Base-by-base conservation (phyloP, 495 filamentous ascomycete genomes). In the Durotheca rogersii region DNA sequence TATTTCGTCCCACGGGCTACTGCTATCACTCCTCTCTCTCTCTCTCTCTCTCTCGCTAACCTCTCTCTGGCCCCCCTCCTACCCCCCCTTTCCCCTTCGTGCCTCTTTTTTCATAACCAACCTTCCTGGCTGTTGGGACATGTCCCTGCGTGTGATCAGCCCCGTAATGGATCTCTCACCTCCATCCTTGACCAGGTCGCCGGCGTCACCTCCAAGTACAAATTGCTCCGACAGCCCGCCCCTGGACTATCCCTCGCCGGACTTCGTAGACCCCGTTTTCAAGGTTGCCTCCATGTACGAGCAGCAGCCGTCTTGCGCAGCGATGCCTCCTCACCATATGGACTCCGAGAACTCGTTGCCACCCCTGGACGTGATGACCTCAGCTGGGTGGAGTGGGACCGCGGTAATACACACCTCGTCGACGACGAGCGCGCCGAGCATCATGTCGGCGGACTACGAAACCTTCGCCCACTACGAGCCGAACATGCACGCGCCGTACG, bases 371-470 rank as follows among this genome's bases (percentile, higher is more conserved):
- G 64, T 67, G 37, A 72, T 73, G 64, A 65, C 65, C 38, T 71
- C 70, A 6, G 57, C 70, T 29, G 70, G 69, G 37, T 75, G 72
- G 72, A 66, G 52, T 55, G 67, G 48, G 47, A 43, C 67, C 20
- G 20, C 58, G 7, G 60, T 71, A 15, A 63, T 73, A 32, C 66
- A 73, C 30, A 61, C 69, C 18, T 61, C 60, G 41, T 70, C 73
- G 33, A 66, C 71, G 0, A 66, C 69, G 20, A 56, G 67, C 33
- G 59, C 64, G 59, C 72, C 75, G 43, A 73, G 70, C 47, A 73
- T 80, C 38, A 66, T 80, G 38, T 69, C 74, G 17, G 64, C 69
- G 34, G 78, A 78, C 20, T 81, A 80, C 60, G 76, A 77, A 47
- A 58, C 73, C 16, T 81, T 79, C 52, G 68, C 69, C 34, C 68